Base-by-base conservation (phyloP, 768 basidiomycete species). In the Rhizopogon vinicolor region DNA sequence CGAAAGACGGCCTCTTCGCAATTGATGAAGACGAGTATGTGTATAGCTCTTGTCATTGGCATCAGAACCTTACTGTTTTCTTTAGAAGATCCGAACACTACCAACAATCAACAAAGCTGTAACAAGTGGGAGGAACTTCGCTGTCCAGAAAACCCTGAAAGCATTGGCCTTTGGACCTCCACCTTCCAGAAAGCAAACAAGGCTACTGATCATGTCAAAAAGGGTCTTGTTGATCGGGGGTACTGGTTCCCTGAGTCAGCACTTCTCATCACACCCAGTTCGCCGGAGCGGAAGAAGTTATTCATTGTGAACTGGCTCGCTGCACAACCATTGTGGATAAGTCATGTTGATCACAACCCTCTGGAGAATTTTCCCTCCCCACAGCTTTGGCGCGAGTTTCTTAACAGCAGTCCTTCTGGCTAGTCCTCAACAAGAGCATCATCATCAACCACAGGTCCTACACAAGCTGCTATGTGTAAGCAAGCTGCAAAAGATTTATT, bases 231-330 rank as follows among this genome's bases (percentile, higher is more conserved):
- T 0, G 52, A 60, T 41, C 29, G 0, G 0, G 57, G 59, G 1
- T 62, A 60, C 39, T 31, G 29, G n/a, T 31, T 60, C 16, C 61
- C 61, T 14, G 59, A 62, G 9, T 57, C 49, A 0, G 44, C 45
- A 1, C 3, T 56, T 3, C 46, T 60, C 0, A n/a, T 56, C 28
- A 41, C 41, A 5, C 12, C 37, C 0, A 28, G 35, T 6, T 13
- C 25, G 1, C 54, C 44, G 2, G 41, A 49, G 18, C 10, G 29
- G 2, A 44, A 52, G 42, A 41, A 58, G 18, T 18, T 51, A 2
- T 61, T 48, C 12, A 19, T 61, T 5, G 42, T 22, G 0, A 59
- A 59, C 45, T 62, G 59, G 61, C 51, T 62, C 0, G 46, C 59
- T 25, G 37, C 52, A 37, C 29, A n/a, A 3, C 45, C 28, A 1